Conservation (phyloP, 176 grass and related monocot genomes). For the Saccharum officinarum region DNA sequence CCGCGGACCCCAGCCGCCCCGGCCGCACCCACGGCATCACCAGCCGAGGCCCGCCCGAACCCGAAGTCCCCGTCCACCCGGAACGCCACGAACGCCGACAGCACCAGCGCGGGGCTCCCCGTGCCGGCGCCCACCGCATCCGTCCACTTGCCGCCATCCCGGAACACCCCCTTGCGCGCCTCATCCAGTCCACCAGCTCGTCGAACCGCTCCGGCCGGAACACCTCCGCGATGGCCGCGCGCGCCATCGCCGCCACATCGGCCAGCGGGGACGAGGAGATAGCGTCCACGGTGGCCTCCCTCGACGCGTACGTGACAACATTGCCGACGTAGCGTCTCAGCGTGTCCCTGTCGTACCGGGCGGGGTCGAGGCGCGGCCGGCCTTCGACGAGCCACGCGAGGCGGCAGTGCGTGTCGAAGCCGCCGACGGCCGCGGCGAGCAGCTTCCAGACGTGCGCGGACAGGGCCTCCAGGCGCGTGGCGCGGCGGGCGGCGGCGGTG, state of each 20-base stretch:
- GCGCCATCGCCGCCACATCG: slow-evolving; percentile 40
- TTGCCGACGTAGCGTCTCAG: neutral
- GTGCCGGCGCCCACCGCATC: slow-evolving; percentile 58
- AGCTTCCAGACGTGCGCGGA: too few species aligned
- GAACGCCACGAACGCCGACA: slow-evolving; percentile 59
- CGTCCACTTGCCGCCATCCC: slow-evolving; percentile 58
- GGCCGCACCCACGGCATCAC: slow-evolving; percentile 55
- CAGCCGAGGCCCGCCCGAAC: slow-evolving; percentile 43
- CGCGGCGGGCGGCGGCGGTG: too few species aligned
- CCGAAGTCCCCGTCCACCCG: slow-evolving; percentile 54
- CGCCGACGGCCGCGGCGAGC: too few species aligned
- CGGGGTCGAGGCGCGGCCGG: too few species aligned
- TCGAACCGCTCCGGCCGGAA: slow-evolving; percentile 52
- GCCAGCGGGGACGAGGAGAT: slow-evolving; percentile 17
- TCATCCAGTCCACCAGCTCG: slow-evolving; percentile 87
- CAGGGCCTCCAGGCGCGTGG: too few species aligned
- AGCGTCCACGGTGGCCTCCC: slow-evolving; percentile 30
- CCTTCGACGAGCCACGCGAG: too few species aligned
- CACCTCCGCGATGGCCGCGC: slow-evolving; percentile 42
- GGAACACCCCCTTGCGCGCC: slow-evolving; percentile 35
- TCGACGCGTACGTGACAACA: slow-evolving; percentile 56
- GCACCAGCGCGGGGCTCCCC: slow-evolving; percentile 50
- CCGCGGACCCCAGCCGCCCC: slow-evolving; percentile 41
- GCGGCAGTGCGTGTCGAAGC: too few species aligned
- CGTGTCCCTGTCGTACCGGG: too few species aligned